Base-by-base conservation (phyloP, 306 rosid species). In the Abrus pulchellus region DNA sequence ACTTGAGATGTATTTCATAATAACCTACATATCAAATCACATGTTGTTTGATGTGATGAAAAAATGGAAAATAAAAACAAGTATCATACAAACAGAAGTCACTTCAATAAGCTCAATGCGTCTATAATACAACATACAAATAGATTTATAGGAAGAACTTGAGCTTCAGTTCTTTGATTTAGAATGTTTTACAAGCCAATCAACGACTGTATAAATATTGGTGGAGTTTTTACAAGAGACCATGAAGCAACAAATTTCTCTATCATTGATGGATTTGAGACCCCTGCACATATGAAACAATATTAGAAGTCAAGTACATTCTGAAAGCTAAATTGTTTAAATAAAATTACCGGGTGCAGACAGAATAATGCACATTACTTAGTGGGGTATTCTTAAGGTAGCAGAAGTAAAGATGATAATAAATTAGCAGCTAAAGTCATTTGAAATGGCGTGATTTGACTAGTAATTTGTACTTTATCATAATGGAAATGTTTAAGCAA, bases 171-270 rank as follows among this genome's bases (percentile, higher is more conserved):
- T 91, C 75, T 71, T 88, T 20, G 88, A 78, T 87, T 89, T 90
- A 2, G 92, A 92, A 85, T 87, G 92, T 89, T 90, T 90, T 52
- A 88, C 80, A 40, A 92, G 91, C 89, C 92, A 90, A 27, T 88
- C 89, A n/a, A 90, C 82, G 13, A 90, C 90, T 2, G 86, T 76
- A 56, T 86, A 92, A 41, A 87, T 87, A 85, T 89, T 92, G 72
- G 92, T 79, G 32, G 93, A 88, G 85, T 78, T 92, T 89, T 90
- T 87, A 90, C 92, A 88, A 0, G 97, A 90, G 71, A 89, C 84
- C 92, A 92, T 88, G 87, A 64, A 89, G 87, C 93, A 94, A 76
- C 92, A 87, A 74, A 92, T 91, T 80, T 94, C 92, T 78, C 88
- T 83, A 48, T 82, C 86, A 4, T 74, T 76, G 66, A 94, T 78